Conservation (phyloP, 2,329 filamentous ascomycete species). For the Nothomitra cinnamomea region DNA sequence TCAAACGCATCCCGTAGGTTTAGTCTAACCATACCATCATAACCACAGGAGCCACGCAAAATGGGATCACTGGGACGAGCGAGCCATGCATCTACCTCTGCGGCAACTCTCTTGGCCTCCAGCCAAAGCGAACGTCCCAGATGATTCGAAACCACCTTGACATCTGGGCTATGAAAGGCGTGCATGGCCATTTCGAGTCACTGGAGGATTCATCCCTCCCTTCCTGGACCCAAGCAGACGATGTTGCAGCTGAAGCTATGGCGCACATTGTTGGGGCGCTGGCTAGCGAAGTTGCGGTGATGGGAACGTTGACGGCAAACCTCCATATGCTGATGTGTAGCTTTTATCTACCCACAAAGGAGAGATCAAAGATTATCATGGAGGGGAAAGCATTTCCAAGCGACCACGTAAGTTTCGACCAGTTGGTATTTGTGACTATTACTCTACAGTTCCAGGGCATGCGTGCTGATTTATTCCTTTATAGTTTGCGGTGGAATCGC, state of each 20-base stretch:
- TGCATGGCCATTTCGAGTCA: constrained; percentile 64
- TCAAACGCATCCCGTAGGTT: background rate
- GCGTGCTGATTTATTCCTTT: background rate
- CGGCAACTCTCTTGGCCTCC: constrained; percentile 76
- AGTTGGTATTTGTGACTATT: background rate
- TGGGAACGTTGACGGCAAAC: constrained; percentile 75
- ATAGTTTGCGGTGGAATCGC: constrained; percentile 69
- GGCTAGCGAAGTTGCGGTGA: constrained; percentile 60
- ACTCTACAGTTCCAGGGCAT: background rate
- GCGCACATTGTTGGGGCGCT: constrained; percentile 59
- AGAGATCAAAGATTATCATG: constrained; percentile 60
- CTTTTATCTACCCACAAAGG: constrained; percentile 56
- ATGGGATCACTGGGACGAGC: constrained; percentile 12
- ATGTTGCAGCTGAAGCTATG: constrained; percentile 51
- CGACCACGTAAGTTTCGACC: constrained; percentile 44
- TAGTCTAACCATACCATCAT: background rate
- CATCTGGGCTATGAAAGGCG: constrained; percentile 72
- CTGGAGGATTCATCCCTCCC: constrained; percentile 50
- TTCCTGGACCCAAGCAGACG: constrained; percentile 65
- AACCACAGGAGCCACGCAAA: constrained; percentile 15
- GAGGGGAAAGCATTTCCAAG: constrained; percentile 83
- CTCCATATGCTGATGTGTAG: constrained; percentile 68
- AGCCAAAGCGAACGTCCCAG: constrained; percentile 49
- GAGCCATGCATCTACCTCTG: constrained; percentile 59
- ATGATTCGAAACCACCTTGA: constrained; percentile 58